phyloP scores from a whole-genome alignment of 176 grass and related monocot species.

The Zoysia pacifica region DNA sequence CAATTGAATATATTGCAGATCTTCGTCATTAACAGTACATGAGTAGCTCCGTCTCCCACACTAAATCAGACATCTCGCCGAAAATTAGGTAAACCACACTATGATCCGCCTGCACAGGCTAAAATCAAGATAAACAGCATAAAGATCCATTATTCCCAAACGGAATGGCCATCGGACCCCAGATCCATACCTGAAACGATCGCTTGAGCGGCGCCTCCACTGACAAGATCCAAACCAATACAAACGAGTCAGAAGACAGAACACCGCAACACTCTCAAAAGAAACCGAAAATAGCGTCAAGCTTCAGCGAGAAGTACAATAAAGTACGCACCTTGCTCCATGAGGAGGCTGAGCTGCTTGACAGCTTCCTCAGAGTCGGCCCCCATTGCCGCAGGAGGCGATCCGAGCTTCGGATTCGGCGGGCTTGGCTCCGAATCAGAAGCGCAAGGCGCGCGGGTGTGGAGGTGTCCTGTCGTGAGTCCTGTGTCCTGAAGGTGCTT shows the following conservation, averaged over 20 bases:
- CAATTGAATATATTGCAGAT: slow-evolving; percentile 7
- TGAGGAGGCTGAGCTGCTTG: slow-evolving; percentile 68
- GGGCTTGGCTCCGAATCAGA: background rate
- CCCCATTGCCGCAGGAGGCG: slow-evolving; percentile 59
- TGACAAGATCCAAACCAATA: slow-evolving; percentile 51
- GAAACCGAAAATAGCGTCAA: background rate
- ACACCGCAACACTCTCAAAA: slow-evolving; percentile 12
- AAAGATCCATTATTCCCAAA: slow-evolving; percentile 46
- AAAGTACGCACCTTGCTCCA: slow-evolving; percentile 63
- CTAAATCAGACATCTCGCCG: slow-evolving; percentile 34
- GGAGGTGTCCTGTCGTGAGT: slow-evolving; percentile 15
- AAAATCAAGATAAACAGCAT: slow-evolving; percentile 23
- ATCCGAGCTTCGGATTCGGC: background rate
- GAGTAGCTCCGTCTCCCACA: slow-evolving; percentile 7
- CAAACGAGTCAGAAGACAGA: slow-evolving; percentile 3
- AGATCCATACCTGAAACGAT: slow-evolving; percentile 86
- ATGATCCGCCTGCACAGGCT: background rate
- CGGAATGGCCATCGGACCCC: slow-evolving; percentile 4
- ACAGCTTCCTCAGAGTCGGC: slow-evolving; percentile 67
- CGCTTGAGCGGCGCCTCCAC: slow-evolving; percentile 76
- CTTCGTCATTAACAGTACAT: background rate
- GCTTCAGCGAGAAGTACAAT: background rate
- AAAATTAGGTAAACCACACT: slow-evolving; percentile 23
- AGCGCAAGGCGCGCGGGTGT: background rate
- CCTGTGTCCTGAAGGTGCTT: background rate